phyloP scores from a whole-genome alignment of 805 yeast genomes.

The Brettanomyces nanus region DNA sequence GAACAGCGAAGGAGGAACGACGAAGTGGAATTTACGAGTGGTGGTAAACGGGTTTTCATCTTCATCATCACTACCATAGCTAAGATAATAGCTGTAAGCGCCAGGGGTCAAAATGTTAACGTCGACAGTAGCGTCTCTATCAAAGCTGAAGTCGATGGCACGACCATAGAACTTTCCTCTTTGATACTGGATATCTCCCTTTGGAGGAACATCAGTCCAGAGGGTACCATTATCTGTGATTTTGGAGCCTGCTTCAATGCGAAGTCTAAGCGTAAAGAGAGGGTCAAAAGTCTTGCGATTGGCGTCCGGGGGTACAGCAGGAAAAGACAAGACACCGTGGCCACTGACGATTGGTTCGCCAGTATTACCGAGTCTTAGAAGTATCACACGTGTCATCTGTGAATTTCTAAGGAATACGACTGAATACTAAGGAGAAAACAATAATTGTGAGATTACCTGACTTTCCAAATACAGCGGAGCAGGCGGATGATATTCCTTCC shows the following conservation, averaged over 20 bases:
- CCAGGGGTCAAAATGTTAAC: slow-evolving; percentile 68
- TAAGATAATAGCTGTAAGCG: slow-evolving; percentile 63
- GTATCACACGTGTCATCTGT: slow-evolving; percentile 30
- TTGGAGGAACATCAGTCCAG: slow-evolving; percentile 64
- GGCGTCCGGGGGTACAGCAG: slow-evolving; percentile 33
- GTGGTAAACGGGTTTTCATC: slow-evolving; percentile 27
- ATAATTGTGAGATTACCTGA: no score
- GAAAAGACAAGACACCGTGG: slow-evolving; percentile 45
- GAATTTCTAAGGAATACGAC: no score
- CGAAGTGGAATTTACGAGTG: slow-evolving; percentile 62
- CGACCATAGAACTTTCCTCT: slow-evolving; percentile 48
- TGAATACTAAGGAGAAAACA: no score
- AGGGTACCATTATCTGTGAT: slow-evolving; percentile 64
- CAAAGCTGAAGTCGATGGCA: slow-evolving; percentile 49
- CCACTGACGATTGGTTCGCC: slow-evolving; percentile 38
- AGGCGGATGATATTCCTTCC: no score
- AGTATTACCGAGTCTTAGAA: slow-evolving; percentile 36
- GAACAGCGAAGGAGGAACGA: slow-evolving; percentile 68
- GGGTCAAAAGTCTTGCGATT: slow-evolving; percentile 27
- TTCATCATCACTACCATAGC: slow-evolving; percentile 37
- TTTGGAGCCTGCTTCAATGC: slow-evolving; percentile 67
- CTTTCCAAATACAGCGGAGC: no score
- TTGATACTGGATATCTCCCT: slow-evolving; percentile 34
- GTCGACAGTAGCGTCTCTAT: slow-evolving; percentile 51
- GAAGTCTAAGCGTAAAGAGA: slow-evolving; percentile 45